Percentiles rank a stretch among this genome's conserved stretches.
Conservation (phyloP, 148 eudicot species). For the Gaultheria prostrata region DNA sequence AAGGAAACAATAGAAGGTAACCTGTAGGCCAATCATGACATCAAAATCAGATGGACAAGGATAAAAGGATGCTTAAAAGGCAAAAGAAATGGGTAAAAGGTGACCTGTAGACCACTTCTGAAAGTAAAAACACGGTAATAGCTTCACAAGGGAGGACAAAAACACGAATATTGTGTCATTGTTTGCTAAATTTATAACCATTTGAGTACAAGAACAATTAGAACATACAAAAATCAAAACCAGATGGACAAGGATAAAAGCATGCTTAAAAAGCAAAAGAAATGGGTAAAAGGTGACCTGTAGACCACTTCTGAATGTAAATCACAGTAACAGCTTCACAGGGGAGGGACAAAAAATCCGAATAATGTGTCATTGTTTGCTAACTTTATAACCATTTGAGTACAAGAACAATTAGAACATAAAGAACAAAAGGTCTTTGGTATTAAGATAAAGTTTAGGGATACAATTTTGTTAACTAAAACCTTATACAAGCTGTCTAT, state of each 20-base stretch:
- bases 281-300: not conserved
- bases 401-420: not conserved
- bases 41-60: conserved; percentile 6
- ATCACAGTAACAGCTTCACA: not conserved
- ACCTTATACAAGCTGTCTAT: not conserved
- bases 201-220: too few species aligned
- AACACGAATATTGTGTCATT: not conserved
- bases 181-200: too few species aligned
- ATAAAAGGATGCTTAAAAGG: not conserved
- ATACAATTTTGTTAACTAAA: not conserved
- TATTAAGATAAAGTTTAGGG: not conserved
- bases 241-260: not conserved
- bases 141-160: not conserved
- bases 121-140: not conserved
- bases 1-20: not conserved
- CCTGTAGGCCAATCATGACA: not conserved
- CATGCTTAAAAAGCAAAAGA: not conserved
- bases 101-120: not conserved
- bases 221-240: too few species aligned
- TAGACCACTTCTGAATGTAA: conserved; percentile 2
- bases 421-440: not conserved
- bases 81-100: not conserved
- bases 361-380: not conserved
- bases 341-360: not conserved
- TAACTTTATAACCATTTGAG: not conserved